phyloP scores from a whole-genome alignment of 2,329 filamentous ascomycete species.

The Paracoccidioides lutzii region DNA sequence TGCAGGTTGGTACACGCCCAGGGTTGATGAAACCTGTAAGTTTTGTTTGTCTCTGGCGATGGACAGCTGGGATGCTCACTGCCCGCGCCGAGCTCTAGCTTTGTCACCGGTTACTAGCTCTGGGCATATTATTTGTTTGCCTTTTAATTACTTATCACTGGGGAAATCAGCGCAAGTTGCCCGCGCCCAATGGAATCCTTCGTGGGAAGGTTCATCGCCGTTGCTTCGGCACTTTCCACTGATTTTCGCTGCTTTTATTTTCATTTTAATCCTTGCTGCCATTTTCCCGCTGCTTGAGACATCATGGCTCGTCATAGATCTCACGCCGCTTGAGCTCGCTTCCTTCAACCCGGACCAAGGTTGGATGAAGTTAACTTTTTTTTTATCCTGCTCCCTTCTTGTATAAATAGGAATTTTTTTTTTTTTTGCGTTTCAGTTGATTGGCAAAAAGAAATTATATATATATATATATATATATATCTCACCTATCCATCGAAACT shows the following conservation, averaged over 20 bases:
- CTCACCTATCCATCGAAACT: not conserved
- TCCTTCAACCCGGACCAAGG: slow-evolving; percentile 1
- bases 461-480: not conserved
- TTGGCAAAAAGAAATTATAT: not conserved
- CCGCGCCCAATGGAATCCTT: not conserved
- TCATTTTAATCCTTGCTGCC: not conserved
- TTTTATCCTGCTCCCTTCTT: not conserved
- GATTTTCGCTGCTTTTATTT: not conserved
- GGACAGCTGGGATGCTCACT: not conserved
- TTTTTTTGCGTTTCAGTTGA: not conserved
- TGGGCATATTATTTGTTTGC: not conserved
- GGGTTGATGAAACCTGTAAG: not conserved
- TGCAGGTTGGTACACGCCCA: not conserved
- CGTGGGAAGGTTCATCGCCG: not conserved
- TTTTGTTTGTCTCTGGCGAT: not conserved
- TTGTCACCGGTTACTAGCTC: not conserved
- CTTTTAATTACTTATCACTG: too few relatives aligned
- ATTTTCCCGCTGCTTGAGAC: not conserved
- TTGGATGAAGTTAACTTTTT: not conserved
- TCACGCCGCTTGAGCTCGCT: not conserved
- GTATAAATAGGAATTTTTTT: not conserved
- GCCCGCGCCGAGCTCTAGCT: not conserved
- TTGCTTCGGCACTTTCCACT: not conserved
- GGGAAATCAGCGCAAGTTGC: not conserved
- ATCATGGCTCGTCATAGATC: slow-evolving; percentile 2